phyloP scores from a whole-genome alignment of 805 yeast genomes.

The Candida caryicola region DNA sequence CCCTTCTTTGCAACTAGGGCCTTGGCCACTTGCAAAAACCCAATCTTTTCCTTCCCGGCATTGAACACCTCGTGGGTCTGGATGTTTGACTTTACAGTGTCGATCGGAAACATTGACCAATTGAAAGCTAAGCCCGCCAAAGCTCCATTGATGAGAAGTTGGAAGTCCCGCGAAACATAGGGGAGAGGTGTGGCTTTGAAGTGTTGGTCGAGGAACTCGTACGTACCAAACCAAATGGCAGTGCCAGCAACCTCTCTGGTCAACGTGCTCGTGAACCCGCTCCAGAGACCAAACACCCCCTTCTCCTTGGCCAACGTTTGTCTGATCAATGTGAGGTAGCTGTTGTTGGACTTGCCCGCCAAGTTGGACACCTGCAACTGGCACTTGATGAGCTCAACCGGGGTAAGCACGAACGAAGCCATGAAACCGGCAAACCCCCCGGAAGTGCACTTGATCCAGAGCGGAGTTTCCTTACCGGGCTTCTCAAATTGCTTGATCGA shows the following conservation, averaged over 20 bases:
- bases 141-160: slow-evolving; percentile 76
- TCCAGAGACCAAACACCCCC: slow-evolving; percentile 80
- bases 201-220: slow-evolving; percentile 52
- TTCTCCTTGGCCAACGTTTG: slow-evolving; percentile 39
- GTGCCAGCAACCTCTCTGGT: slow-evolving; percentile 86
- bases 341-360: slow-evolving; percentile 23
- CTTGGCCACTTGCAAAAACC: slow-evolving; percentile 4
- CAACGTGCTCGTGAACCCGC: slow-evolving; percentile 79
- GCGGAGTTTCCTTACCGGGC: slow-evolving; percentile 24
- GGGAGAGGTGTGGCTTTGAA: slow-evolving; percentile 27
- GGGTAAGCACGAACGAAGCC: slow-evolving; percentile 82
- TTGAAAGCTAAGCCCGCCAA: slow-evolving; percentile 83
- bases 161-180: slow-evolving; percentile 34
- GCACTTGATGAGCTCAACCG: slow-evolving; percentile 89
- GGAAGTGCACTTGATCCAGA: slow-evolving; percentile 51
- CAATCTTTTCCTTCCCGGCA: neutral
- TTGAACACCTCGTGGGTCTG: slow-evolving; percentile 53
- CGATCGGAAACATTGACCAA: slow-evolving; percentile 80
- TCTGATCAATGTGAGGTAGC: slow-evolving; percentile 27
- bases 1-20: slow-evolving; percentile 28
- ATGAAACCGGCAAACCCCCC: slow-evolving; percentile 83
- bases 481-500: slow-evolving; percentile 29
- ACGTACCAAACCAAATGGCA: slow-evolving; percentile 91
- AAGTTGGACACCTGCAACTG: slow-evolving; percentile 66
- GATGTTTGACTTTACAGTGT: slow-evolving; percentile 82